A percentile compares a stretch with the other conserved stretches of the same genome.
phyloP scores from a whole-genome alignment of 2,329 filamentous ascomycete genomes.

The Fusarium nematophilum region DNA sequence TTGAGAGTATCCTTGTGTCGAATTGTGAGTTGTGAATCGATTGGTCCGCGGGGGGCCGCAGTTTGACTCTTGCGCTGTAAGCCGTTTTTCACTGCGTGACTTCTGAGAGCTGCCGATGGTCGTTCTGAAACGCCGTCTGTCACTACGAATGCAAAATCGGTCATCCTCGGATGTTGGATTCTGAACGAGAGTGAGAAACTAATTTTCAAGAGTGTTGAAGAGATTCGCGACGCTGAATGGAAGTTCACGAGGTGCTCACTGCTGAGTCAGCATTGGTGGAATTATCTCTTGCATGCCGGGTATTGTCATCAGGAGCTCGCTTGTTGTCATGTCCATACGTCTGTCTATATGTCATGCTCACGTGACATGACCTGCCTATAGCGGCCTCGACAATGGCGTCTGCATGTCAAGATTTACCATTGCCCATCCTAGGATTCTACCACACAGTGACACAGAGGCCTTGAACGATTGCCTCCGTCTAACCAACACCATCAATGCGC shows the following conservation, averaged over 20 bases:
- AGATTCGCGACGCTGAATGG: not conserved
- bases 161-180: constrained; percentile 1
- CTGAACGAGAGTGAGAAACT: not conserved
- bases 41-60: not conserved
- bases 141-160: constrained; percentile 27
- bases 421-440: too few species aligned
- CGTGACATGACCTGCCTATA: too few species aligned
- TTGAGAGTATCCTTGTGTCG: constrained; percentile 26
- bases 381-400: too few species aligned
- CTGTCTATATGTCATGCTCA: too few species aligned
- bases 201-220: too few species aligned
- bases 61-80: constrained; percentile 23
- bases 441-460: not conserved
- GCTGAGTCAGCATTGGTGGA: too few species aligned
- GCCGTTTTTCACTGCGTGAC: constrained; percentile 31
- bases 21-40: constrained; percentile 23
- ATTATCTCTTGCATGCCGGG: too few species aligned
- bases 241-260: constrained; percentile 2
- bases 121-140: constrained; percentile 15
- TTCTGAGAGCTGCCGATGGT: constrained; percentile 21
- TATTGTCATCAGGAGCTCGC: too few species aligned
- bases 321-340: too few species aligned
- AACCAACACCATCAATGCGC: constrained; percentile 26
- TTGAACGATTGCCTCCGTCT: not conserved
- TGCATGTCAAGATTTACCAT: too few species aligned